phyloP scores from a whole-genome alignment of 768 basidiomycete species.

The Cystofilobasidium ferigula region DNA sequence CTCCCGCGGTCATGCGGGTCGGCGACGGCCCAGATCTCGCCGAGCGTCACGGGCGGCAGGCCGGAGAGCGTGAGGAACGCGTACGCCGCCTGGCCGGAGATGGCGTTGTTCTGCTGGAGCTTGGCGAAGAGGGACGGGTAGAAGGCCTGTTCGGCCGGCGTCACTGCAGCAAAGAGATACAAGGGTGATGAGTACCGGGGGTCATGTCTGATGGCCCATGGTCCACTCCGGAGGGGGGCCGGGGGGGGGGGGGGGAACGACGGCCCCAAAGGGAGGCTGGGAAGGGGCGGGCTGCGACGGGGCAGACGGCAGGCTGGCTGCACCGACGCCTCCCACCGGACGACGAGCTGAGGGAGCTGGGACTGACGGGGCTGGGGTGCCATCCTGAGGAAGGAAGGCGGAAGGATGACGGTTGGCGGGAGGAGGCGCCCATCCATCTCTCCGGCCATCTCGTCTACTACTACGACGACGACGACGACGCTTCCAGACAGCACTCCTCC shows the following conservation, averaged over 20 bases:
- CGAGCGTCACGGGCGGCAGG: conserved; percentile 62
- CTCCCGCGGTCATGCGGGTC: conserved; percentile 91
- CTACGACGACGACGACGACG: no score
- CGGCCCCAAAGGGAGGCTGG: no score
- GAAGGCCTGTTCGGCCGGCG: conserved; percentile 22
- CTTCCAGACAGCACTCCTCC: no score
- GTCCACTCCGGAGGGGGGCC: no score
- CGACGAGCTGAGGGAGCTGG: neutral
- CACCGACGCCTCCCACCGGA: no score
- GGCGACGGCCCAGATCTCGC: conserved; percentile 86
- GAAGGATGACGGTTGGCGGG: neutral
- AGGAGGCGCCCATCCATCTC: no score
- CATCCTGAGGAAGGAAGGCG: neutral
- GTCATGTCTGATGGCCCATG: no score
- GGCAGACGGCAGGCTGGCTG: neutral
- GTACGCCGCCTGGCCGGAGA: conserved; percentile 76
- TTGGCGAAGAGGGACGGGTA: conserved; percentile 23
- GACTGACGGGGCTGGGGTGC: neutral
- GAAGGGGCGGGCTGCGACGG: neutral
- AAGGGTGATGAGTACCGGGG: no score
- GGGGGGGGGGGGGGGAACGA: no score
- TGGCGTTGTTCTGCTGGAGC: conserved; percentile 30
- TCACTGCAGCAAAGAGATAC: neutral
- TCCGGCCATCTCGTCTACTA: no score
- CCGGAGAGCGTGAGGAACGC: conserved; percentile 73